A percentile compares a stretch with the other conserved stretches of the same genome.
Conservation (phyloP, 306 rosid species). For the Datisca glomerata region DNA sequence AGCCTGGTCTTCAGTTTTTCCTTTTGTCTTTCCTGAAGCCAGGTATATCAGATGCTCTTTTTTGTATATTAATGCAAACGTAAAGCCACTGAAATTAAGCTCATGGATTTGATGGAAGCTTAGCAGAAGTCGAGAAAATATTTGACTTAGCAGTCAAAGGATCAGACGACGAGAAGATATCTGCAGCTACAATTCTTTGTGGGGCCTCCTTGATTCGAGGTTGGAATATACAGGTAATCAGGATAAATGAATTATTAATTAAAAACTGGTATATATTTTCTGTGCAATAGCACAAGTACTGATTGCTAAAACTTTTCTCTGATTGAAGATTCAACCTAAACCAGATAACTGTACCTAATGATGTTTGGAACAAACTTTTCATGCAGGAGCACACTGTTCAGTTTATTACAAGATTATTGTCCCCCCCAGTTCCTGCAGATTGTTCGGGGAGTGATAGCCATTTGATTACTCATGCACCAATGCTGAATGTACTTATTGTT, state of each 20-base stretch:
- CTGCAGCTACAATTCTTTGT: slow-evolving; percentile 86
- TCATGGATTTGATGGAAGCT: slow-evolving; percentile 99
- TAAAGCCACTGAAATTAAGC: slow-evolving; percentile 96
- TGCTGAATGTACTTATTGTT: slow-evolving; percentile 65
- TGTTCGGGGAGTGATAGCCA: slow-evolving; percentile 51
- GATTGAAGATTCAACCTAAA: too few relatives aligned
- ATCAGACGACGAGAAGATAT: slow-evolving; percentile 83
- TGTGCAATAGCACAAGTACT: too few relatives aligned
- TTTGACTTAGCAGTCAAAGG: slow-evolving; percentile 76
- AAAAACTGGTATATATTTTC: too few relatives aligned
- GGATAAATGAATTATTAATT: slow-evolving; percentile 3
- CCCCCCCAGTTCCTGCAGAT: slow-evolving; percentile 67
- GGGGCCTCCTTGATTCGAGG: slow-evolving; percentile 90
- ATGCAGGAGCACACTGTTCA: slow-evolving; percentile 88
- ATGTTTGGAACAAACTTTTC: slow-evolving; percentile 14
- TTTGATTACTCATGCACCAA: slow-evolving; percentile 70
- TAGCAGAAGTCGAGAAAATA: slow-evolving; percentile 91
- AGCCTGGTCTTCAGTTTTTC: slow-evolving; percentile 77
- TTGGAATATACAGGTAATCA: slow-evolving; percentile 90
- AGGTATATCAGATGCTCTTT: slow-evolving; percentile 90
- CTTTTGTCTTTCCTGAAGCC: slow-evolving; percentile 75
- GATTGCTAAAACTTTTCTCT: too few relatives aligned
- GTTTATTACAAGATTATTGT: slow-evolving; percentile 67
- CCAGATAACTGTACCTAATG: slow-evolving; percentile 15
- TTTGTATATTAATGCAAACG: slow-evolving; percentile 69